These are phyloP conservation scores for Phytopythium delawarense DNA, from an alignment of 352 stramenopile species.

Conservation along the genomic window DNA sequence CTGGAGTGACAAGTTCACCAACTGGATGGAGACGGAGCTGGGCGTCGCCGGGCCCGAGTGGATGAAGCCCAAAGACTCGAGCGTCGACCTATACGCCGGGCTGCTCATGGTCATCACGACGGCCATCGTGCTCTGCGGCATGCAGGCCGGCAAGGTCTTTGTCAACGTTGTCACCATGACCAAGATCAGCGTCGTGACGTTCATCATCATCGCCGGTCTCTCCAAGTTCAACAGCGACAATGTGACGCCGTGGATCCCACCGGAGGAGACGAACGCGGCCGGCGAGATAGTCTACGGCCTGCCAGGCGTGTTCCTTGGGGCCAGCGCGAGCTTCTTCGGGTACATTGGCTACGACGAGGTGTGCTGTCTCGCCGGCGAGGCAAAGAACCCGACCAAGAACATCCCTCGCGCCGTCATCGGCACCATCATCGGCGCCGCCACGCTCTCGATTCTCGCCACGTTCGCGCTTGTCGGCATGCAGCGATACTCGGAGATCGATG, in stretches of 20 bases:
- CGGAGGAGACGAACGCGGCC: slow-evolving; percentile 16
- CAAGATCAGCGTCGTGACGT: slow-evolving; percentile 88
- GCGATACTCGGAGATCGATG: slow-evolving; percentile 80
- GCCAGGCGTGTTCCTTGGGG: slow-evolving; percentile 83
- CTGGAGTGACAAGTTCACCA: slow-evolving; percentile 93
- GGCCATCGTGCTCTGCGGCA: slow-evolving; percentile 69
- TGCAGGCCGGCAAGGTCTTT: slow-evolving; percentile 85
- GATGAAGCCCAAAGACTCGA: slow-evolving; percentile 66
- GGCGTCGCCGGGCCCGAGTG: slow-evolving; percentile 35
- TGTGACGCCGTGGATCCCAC: slow-evolving; percentile 82
- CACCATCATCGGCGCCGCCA: slow-evolving; percentile 81
- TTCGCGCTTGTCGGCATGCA: slow-evolving; percentile 92
- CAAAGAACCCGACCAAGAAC: slow-evolving; percentile 80
- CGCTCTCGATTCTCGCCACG: slow-evolving; percentile 84
- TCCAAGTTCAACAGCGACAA: slow-evolving; percentile 78
- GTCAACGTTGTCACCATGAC: slow-evolving; percentile 90
- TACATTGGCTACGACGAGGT: slow-evolving; percentile 98
- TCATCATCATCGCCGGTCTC: slow-evolving; percentile 91
- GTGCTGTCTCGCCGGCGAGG: slow-evolving; percentile 89
- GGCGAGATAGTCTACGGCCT: slow-evolving; percentile 56
- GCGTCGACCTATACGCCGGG: slow-evolving; percentile 65
- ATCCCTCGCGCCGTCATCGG: slow-evolving; percentile 89
- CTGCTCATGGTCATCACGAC: slow-evolving; percentile 74
- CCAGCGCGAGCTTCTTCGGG: slow-evolving; percentile 93
- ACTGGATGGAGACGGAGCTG: slow-evolving; percentile 67